Percentiles rank a stretch among this genome's conserved stretches.
phyloP scores from a whole-genome alignment of 2,329 filamentous ascomycete species.

The Nemania bipapillata region DNA sequence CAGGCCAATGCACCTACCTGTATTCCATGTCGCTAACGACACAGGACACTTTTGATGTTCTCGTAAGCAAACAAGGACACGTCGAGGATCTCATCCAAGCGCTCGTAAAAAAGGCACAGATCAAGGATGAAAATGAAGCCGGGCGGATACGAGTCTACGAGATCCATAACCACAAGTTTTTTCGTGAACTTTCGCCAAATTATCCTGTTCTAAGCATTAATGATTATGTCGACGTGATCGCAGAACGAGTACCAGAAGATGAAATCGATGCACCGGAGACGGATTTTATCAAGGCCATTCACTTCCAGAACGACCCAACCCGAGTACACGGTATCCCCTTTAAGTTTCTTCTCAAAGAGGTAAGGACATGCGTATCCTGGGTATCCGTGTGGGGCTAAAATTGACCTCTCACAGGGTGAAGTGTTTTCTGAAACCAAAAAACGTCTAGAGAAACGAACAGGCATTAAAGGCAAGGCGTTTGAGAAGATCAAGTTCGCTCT shows the following conservation, averaged over 20 bases:
- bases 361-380: constrained; percentile 52
- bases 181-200: constrained; percentile 77
- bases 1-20: background rate
- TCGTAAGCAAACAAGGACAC: constrained; percentile 86
- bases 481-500: constrained; percentile 98
- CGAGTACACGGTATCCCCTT: constrained; percentile 91
- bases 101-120: constrained; percentile 81
- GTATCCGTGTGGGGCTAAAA: constrained; percentile 22
- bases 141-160: constrained; percentile 84
- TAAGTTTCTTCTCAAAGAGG: constrained; percentile 84
- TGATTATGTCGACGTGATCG: constrained; percentile 84
- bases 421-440: constrained; percentile 91
- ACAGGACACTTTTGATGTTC: constrained; percentile 80
- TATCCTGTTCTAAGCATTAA: constrained; percentile 83
- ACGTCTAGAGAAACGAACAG: constrained; percentile 89
- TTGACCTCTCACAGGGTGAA: constrained; percentile 70
- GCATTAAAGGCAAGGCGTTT: constrained; percentile 96
- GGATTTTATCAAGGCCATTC: constrained; percentile 81
- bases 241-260: constrained; percentile 81
- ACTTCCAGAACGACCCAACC: constrained; percentile 89
- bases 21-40: constrained; percentile 39
- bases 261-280: constrained; percentile 67
- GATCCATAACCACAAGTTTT: constrained; percentile 82
- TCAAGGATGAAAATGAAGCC: constrained; percentile 76
- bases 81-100: constrained; percentile 80